Percentiles rank a stretch among this genome's conserved stretches.
Evolutionary conservation across 129 eudicot genomes (phyloP).

Genomic region (Chrysanthemum makinoi): DNA sequence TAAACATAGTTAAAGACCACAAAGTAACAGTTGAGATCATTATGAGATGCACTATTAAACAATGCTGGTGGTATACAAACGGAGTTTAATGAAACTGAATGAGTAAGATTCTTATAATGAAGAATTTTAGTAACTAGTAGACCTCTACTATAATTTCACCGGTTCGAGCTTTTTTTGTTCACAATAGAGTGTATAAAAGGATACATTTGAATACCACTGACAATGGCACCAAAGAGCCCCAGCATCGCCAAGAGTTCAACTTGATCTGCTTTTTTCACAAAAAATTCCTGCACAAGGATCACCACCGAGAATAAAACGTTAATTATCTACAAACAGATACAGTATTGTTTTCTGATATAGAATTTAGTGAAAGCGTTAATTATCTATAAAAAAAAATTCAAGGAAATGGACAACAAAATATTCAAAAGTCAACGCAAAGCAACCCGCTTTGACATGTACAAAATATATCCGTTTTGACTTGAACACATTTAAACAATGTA

Average conservation of each 20-base stretch:
- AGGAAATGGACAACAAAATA: neutral
- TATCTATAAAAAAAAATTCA: neutral
- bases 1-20: conserved; percentile 38
- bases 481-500: no score
- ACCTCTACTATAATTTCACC: no score
- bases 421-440: neutral
- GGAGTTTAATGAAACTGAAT: neutral
- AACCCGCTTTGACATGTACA: neutral
- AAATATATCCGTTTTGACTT: no score
- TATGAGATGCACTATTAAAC: neutral
- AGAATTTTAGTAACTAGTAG: no score
- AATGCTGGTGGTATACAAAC: neutral
- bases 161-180: neutral
- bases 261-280: conserved; percentile 76
- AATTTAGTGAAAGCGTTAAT: no score
- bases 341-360: no score
- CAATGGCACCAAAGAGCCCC: conserved; percentile 89
- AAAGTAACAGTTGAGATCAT: neutral
- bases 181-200: conserved; percentile 30
- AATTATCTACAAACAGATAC: no score
- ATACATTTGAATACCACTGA: conserved; percentile 89
- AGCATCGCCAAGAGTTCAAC: conserved; percentile 91
- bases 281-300: conserved; percentile 60
- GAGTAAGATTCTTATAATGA: neutral
- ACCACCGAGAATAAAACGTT: neutral